Conservation (phyloP, 1,284 basidiomycete genomes). For the Leccinum holopus region DNA sequence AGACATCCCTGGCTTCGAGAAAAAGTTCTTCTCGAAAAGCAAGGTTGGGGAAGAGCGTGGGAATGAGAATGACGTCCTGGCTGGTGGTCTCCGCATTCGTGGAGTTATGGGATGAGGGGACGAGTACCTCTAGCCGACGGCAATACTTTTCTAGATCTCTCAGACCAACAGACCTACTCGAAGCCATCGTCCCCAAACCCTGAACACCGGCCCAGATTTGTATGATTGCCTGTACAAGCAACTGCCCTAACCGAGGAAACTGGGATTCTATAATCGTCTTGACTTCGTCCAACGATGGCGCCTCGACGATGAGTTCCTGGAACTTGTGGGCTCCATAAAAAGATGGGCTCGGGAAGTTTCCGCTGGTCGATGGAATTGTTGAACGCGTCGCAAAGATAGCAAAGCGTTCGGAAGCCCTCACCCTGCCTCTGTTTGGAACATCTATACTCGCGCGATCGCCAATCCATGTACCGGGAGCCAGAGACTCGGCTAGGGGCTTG, state of each 20-base stretch:
- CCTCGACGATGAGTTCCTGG: slow-evolving; percentile 61
- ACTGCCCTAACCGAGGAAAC: slow-evolving; percentile 60
- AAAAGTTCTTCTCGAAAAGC: slow-evolving; percentile 87
- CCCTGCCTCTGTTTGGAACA: slow-evolving; percentile 65
- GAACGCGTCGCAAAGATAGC: slow-evolving; percentile 83
- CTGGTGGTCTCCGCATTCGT: slow-evolving; percentile 44
- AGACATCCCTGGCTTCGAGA: slow-evolving; percentile 88
- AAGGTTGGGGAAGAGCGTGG: slow-evolving; percentile 65
- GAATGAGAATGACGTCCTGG: slow-evolving; percentile 23
- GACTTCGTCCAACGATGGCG: slow-evolving; percentile 69
- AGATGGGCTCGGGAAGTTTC: slow-evolving; percentile 48
- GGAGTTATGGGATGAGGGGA: slow-evolving; percentile 49
- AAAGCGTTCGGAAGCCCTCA: slow-evolving; percentile 75
- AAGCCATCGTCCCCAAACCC: slow-evolving; percentile 47
- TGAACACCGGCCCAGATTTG: slow-evolving; percentile 61
- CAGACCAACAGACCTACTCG: slow-evolving; percentile 68
- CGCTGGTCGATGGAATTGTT: slow-evolving; percentile 43
- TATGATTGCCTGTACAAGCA: slow-evolving; percentile 52
- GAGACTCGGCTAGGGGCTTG: slow-evolving; percentile 79
- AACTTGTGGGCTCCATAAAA: slow-evolving; percentile 88
- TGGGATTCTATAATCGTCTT: slow-evolving; percentile 63
- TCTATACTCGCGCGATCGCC: slow-evolving; percentile 72
- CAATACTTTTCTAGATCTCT: slow-evolving; percentile 92
- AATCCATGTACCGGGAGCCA: slow-evolving; percentile 73
- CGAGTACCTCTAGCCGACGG: slow-evolving; percentile 62